These are phyloP conservation scores for Puccinia horiana DNA, from an alignment of 1,284 basidiomycete species.

Conservation along the genomic window DNA sequence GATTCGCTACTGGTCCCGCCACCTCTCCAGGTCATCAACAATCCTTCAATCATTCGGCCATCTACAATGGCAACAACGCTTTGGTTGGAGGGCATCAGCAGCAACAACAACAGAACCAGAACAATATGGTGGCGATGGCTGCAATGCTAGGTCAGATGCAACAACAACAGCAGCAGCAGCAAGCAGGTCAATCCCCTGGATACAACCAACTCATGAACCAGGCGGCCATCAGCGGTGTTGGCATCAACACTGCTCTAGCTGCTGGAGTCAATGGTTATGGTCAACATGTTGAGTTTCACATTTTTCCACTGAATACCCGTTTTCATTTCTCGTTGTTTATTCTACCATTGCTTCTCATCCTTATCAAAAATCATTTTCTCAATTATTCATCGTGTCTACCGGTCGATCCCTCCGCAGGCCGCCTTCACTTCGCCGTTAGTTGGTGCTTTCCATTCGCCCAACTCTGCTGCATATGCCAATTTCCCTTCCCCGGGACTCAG, in stretches of 20 bases:
- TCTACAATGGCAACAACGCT: conserved; percentile 48
- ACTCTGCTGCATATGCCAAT: conserved; percentile 51
- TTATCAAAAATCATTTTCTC: neutral
- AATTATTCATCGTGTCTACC: neutral
- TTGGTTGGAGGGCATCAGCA: conserved; percentile 43
- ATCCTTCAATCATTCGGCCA: conserved; percentile 38
- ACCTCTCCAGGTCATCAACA: conserved; percentile 25
- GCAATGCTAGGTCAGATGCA: conserved; percentile 42
- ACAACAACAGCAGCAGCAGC: conserved; percentile 48
- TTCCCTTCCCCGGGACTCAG: conserved; percentile 50
- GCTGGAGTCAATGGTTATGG: conserved; percentile 38
- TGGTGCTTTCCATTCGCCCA: conserved; percentile 50
- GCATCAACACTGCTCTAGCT: conserved; percentile 43
- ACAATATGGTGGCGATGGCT: conserved; percentile 48
- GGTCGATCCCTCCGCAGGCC: conserved; percentile 17
- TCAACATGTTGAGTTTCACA: conserved; percentile 37
- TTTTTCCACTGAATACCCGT: neutral
- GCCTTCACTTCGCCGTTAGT: conserved; percentile 49
- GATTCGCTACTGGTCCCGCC: conserved; percentile 37
- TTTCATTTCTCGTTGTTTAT: neutral
- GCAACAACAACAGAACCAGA: conserved; percentile 32
- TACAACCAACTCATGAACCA: conserved; percentile 44
- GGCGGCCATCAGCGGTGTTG: conserved; percentile 35
- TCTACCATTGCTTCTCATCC: neutral
- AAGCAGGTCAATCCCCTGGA: conserved; percentile 43